Evolutionary conservation across 352 stramenopile species (phyloP).

Genomic region (Globisporangium acanthophoron): DNA sequence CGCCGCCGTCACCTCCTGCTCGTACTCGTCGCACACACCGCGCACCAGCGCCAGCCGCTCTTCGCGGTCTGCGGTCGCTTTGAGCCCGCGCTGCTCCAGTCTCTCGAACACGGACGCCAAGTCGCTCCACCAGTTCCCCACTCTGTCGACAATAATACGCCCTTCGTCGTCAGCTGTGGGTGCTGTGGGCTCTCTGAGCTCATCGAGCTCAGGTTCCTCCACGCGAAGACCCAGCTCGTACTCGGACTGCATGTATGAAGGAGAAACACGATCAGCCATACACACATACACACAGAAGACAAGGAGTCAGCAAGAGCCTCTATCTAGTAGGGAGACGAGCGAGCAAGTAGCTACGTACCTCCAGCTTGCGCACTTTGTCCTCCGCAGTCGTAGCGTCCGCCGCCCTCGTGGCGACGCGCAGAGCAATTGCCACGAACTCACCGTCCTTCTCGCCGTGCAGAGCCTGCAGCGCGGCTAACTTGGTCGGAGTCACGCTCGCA

Average conservation of each 20-base stretch:
- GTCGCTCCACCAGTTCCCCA: slow-evolving; percentile 74
- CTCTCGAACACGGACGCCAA: slow-evolving; percentile 33
- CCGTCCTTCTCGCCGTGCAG: slow-evolving; percentile 21
- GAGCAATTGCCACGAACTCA: slow-evolving; percentile 56
- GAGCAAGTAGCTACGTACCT: slow-evolving; percentile 8
- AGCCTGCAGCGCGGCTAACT: slow-evolving; percentile 32
- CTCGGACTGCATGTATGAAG: background rate
- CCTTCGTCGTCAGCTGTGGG: slow-evolving; percentile 16
- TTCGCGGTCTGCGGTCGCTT: slow-evolving; percentile 6
- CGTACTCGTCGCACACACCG: slow-evolving; percentile 34
- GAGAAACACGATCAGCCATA: background rate
- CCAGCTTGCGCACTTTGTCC: slow-evolving; percentile 42
- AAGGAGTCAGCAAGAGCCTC: background rate
- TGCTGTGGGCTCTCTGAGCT: background rate
- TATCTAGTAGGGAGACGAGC: too few species aligned
- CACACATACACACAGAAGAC: background rate
- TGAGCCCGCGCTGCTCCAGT: slow-evolving; percentile 24
- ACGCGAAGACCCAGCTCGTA: slow-evolving; percentile 10
- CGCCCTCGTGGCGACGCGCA: slow-evolving; percentile 45
- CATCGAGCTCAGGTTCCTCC: slow-evolving; percentile 1
- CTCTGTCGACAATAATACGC: slow-evolving; percentile 27
- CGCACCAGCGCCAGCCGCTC: slow-evolving; percentile 39
- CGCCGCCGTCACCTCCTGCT: slow-evolving; percentile 19
- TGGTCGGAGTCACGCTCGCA: slow-evolving; percentile 34
- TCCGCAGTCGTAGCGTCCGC: slow-evolving; percentile 35